These are phyloP conservation scores for Lactarius deliciosus DNA, from an alignment of 768 basidiomycete species.

Conservation along the genomic window DNA sequence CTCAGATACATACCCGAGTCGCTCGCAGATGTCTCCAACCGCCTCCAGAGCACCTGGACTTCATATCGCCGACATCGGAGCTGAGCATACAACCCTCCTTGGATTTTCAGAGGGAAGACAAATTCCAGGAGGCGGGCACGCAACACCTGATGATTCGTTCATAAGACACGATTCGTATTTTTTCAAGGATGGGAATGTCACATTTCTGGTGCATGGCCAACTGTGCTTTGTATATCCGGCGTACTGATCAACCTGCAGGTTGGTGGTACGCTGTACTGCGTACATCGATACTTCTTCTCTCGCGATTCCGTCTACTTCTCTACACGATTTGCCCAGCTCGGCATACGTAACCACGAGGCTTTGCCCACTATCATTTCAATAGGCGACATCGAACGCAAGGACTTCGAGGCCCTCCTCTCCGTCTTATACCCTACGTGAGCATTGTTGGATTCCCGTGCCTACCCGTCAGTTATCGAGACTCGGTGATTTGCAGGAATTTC, in stretches of 20 bases:
- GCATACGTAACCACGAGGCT: constrained; percentile 17
- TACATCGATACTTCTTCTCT: constrained; percentile 27
- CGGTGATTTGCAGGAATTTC: constrained; percentile 3
- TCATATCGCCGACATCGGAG: background rate
- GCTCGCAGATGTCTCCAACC: background rate
- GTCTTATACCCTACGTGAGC: constrained; percentile 14
- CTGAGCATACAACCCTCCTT: background rate
- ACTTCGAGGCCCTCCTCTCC: constrained; percentile 10
- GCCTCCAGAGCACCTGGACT: background rate
- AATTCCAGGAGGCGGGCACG: background rate
- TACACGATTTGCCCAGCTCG: constrained; percentile 20
- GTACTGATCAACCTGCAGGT: constrained; percentile 11
- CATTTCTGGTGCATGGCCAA: constrained; percentile 16
- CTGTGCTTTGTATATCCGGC: background rate
- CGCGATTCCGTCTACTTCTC: constrained; percentile 28
- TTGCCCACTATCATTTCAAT: constrained; percentile 9
- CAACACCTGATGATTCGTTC: constrained; percentile 4
- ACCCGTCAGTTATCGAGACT: background rate
- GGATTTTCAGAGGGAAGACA: background rate
- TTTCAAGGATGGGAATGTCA: constrained; percentile 26
- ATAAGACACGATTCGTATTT: constrained; percentile 17
- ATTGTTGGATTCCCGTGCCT: background rate
- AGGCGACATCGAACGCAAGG: background rate
- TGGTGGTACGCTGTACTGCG: constrained; percentile 21
- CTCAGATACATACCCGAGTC: background rate